Base-by-base conservation (phyloP, 352 stramenopile genomes). In the Pythium scleroteichum region DNA sequence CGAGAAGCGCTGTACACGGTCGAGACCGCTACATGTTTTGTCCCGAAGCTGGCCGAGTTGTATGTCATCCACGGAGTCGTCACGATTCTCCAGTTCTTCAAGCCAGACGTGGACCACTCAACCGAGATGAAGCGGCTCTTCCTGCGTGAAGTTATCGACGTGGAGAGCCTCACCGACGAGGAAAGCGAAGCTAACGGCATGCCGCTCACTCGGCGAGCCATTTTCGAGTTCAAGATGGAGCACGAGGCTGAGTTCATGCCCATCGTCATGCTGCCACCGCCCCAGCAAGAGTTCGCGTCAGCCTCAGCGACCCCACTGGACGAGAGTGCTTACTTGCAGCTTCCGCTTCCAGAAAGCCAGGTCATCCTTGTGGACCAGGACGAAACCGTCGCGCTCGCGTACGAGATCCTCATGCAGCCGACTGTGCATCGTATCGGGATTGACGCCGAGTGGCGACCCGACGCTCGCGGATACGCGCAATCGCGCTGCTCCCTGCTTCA, bases 371-470 rank as follows among this genome's bases (percentile, higher is more conserved):
- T 92, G 22, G 72, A 88, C 48, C 82, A 75, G 32, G 77, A 87
- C 42, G 79, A 87, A 17, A 42, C 71, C 1, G 49, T 92, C 27
- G 64, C 71, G 8, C 8, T 79, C 3, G 82, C 79, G 5, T 82
- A 79, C 16, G 59, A 84, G 13, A 45, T 87, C 7, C 58, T 90
- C 16, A 79, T 79, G 68, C 55, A 68, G 20, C 61, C 79, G 14
- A 45, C 38, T 41, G 65, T 88, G 6, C 60, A 45, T 22, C 68
- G 68, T 13, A 48, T 92, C 1, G 79, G 76, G 17, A 76, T 89
- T n/a, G 82, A 92, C 27, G 79, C 76, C 13, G 82, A 92, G 52
- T 92, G 82, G 82, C 76, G 79, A 5, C 79, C 79, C 3, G 82
- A 92, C 52, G 46, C 29, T 6, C 54, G 56, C 22, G 73, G 68